Evolutionary conservation across 495 filamentous ascomycete genomes (phyloP).

Genomic region (Chaetomium tenue): DNA sequence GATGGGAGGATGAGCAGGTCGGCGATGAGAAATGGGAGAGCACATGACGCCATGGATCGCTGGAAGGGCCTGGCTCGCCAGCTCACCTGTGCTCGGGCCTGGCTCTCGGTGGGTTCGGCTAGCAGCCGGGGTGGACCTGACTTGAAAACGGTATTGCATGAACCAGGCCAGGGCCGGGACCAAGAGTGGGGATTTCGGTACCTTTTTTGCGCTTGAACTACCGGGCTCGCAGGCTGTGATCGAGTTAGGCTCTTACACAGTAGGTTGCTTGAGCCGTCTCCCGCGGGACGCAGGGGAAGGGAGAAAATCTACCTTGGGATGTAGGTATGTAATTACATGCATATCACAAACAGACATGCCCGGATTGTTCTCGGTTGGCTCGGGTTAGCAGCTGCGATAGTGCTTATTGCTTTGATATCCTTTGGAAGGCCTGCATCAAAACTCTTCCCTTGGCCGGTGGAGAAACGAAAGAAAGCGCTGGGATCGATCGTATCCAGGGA

Average conservation of each 20-base stretch:
- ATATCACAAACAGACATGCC: background rate
- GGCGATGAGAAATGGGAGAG: background rate
- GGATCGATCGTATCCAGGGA: no score
- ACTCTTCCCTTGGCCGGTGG: no score
- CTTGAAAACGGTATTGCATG: background rate
- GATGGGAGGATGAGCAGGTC: background rate
- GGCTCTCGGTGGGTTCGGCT: background rate
- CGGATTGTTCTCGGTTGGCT: no score
- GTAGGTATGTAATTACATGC: background rate
- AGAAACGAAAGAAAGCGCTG: no score
- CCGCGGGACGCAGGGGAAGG: background rate
- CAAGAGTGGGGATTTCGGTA: background rate
- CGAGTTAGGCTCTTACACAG: no score
- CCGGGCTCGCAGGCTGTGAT: background rate
- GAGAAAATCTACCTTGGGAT: no score
- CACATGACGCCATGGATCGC: slow-evolving; percentile 8
- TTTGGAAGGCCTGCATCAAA: no score
- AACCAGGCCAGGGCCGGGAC: background rate
- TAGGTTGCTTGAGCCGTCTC: background rate
- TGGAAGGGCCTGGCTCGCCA: background rate
- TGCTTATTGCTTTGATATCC: no score
- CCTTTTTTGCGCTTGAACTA: background rate
- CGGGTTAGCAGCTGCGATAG: no score
- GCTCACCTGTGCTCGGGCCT: no score
- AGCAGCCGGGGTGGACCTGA: background rate